phyloP scores from a whole-genome alignment of 257 asterid species.

The Galeopsis tetrahit region DNA sequence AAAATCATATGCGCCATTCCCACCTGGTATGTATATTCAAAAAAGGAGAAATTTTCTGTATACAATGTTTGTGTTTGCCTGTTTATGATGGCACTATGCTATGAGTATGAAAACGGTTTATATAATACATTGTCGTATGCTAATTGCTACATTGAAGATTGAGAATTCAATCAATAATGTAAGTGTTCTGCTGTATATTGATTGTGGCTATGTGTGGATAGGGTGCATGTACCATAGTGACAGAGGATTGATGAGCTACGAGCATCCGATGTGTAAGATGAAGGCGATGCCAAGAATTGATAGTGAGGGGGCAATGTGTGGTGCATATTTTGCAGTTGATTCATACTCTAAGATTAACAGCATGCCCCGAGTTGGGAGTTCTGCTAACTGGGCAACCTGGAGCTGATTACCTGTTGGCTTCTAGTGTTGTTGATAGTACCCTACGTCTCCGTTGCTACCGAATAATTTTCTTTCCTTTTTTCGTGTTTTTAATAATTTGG shows the following conservation, averaged over 20 bases:
- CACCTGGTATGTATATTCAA: conserved; percentile 83
- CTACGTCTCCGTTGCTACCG: neutral
- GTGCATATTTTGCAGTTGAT: conserved; percentile 88
- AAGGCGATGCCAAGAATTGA: conserved; percentile 95
- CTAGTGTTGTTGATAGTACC: neutral
- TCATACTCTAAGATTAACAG: conserved; percentile 62
- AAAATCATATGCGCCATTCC: conserved; percentile 93
- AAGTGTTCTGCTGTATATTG: neutral
- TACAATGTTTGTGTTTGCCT: too few relatives aligned
- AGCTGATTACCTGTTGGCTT: conserved; percentile 36
- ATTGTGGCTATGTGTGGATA: conserved; percentile 27
- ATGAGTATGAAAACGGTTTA: too few relatives aligned
- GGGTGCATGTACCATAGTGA: conserved; percentile 95
- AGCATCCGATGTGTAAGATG: conserved; percentile 89
- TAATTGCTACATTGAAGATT: neutral
- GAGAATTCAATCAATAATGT: neutral
- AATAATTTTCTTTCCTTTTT: neutral
- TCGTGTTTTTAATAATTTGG: neutral
- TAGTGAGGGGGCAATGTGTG: conserved; percentile 94
- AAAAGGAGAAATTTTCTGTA: too few relatives aligned
- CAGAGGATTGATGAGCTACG: conserved; percentile 84
- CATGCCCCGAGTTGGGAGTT: conserved; percentile 99
- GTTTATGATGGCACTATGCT: neutral
- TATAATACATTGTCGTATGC: neutral
- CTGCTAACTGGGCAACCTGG: conserved; percentile 90